These are phyloP conservation scores for Pulveroboletus sp. DNA, from an alignment of 768 basidiomycete species.

Conservation along the genomic window DNA sequence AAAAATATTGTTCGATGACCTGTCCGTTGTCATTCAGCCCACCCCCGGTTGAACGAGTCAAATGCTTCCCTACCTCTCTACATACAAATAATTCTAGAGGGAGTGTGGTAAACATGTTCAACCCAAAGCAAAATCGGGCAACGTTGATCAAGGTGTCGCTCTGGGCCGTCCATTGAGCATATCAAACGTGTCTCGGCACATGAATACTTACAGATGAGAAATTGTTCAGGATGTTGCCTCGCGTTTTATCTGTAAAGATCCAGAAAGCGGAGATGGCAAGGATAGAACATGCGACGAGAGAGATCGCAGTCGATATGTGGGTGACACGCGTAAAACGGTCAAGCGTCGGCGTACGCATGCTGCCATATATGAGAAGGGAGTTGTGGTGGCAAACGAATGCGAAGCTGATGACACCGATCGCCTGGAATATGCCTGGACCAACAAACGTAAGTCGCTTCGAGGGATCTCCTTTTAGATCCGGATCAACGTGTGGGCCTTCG, in stretches of 20 bases:
- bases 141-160: constrained; percentile 90
- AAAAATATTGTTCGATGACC: constrained; percentile 97
- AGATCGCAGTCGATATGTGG: constrained; percentile 84
- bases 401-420: constrained; percentile 96
- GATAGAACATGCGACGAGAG: constrained; percentile 78
- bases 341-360: constrained; percentile 86
- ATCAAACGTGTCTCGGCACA: neutral
- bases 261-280: constrained; percentile 85
- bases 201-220: constrained; percentile 61
- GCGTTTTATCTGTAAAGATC: constrained; percentile 87
- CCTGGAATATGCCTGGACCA: constrained; percentile 82
- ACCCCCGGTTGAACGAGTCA: neutral
- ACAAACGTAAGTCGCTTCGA: constrained; percentile 72
- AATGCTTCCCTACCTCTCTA: constrained; percentile 63
- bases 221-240: constrained; percentile 97
- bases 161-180: constrained; percentile 34
- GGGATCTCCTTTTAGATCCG: constrained; percentile 75
- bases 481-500: constrained; percentile 73
- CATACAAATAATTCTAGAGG: constrained; percentile 97
- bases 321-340: constrained; percentile 93
- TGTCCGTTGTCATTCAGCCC: constrained; percentile 25
- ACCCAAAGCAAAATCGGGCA: constrained; percentile 89
- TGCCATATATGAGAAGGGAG: constrained; percentile 93
- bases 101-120: constrained; percentile 98
- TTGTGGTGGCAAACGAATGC: constrained; percentile 99